Evolutionary conservation across 2,329 filamentous ascomycete genomes (phyloP).

Genomic region (Arthrobotrys entomopaga): DNA sequence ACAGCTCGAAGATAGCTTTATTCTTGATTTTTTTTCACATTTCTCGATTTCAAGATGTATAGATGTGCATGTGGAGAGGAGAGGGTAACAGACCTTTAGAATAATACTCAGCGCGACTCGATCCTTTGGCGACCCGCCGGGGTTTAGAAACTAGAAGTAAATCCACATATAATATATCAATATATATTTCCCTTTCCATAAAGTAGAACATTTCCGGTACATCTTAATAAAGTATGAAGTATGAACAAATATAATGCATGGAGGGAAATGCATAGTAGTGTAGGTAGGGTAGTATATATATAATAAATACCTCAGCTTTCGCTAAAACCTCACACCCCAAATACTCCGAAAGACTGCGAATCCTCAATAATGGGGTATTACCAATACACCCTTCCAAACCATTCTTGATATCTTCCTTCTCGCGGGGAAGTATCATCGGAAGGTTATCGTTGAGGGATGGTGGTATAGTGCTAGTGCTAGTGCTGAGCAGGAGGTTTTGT

Average conservation of each 20-base stretch:
- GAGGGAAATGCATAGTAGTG: no score
- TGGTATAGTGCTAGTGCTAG: no score
- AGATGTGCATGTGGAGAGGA: no score
- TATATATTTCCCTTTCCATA: no score
- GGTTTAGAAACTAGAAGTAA: slow-evolving; percentile 77
- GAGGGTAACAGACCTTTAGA: slow-evolving; percentile 64
- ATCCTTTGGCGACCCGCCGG: slow-evolving; percentile 93
- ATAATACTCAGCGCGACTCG: slow-evolving; percentile 93
- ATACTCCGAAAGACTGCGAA: slow-evolving; percentile 83
- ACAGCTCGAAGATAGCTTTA: no score
- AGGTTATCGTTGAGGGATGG: not conserved
- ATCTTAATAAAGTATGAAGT: no score
- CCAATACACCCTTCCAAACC: slow-evolving; percentile 94
- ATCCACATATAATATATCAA: not conserved
- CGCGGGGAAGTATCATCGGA: slow-evolving; percentile 18
- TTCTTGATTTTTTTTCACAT: no score
- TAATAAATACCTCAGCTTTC: slow-evolving; percentile 80
- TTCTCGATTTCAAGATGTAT: no score
- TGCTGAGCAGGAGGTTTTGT: slow-evolving; percentile 23
- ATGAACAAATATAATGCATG: no score
- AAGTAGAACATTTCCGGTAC: no score
- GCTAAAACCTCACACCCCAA: slow-evolving; percentile 90
- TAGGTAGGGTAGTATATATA: no score
- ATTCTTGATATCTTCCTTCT: slow-evolving; percentile 68
- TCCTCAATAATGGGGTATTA: slow-evolving; percentile 86